Percentiles rank a stretch among this genome's conserved stretches.
These are phyloP conservation scores for Jackrogersella multiformis DNA, from an alignment of 495 filamentous ascomycete species.

Conservation along the genomic window DNA sequence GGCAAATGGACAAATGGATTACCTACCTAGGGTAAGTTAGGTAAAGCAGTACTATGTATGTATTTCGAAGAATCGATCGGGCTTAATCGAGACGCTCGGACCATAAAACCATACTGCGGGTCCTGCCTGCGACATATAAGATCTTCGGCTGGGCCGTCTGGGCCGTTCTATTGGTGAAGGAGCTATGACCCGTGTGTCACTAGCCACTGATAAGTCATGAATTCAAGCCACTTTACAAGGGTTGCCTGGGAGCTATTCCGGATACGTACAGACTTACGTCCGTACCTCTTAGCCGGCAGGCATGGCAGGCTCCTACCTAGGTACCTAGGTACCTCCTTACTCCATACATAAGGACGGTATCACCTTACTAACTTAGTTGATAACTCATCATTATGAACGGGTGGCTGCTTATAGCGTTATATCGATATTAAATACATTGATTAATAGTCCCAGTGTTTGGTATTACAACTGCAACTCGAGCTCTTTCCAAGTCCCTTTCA, in stretches of 20 bases:
- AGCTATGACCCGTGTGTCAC: slow-evolving; percentile 11
- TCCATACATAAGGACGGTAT: neutral
- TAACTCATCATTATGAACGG: slow-evolving; percentile 14
- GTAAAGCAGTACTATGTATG: neutral
- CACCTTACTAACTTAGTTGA: neutral
- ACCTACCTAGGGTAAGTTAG: neutral
- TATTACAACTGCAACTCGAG: slow-evolving; percentile 27
- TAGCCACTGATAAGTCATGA: slow-evolving; percentile 25
- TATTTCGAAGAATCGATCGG: slow-evolving; percentile 35
- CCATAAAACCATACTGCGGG: neutral
- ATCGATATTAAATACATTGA: slow-evolving; percentile 28
- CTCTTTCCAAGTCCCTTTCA: slow-evolving; percentile 12
- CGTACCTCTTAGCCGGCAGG: slow-evolving; percentile 14
- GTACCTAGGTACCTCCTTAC: neutral
- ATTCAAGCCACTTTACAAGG: slow-evolving; percentile 20
- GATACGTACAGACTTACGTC: slow-evolving; percentile 17
- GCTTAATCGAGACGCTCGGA: slow-evolving; percentile 34
- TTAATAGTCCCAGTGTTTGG: slow-evolving; percentile 22
- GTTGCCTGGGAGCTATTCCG: neutral
- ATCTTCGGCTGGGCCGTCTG: slow-evolving; percentile 29
- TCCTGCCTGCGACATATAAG: slow-evolving; percentile 6
- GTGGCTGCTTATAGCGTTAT: slow-evolving; percentile 28
- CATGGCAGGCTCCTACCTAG: neutral
- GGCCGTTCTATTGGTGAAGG: slow-evolving; percentile 22
- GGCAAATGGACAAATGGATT: neutral